Evolutionary conservation across 2,329 filamentous ascomycete genomes (phyloP).

Genomic region (Sarocladium kiliense): DNA sequence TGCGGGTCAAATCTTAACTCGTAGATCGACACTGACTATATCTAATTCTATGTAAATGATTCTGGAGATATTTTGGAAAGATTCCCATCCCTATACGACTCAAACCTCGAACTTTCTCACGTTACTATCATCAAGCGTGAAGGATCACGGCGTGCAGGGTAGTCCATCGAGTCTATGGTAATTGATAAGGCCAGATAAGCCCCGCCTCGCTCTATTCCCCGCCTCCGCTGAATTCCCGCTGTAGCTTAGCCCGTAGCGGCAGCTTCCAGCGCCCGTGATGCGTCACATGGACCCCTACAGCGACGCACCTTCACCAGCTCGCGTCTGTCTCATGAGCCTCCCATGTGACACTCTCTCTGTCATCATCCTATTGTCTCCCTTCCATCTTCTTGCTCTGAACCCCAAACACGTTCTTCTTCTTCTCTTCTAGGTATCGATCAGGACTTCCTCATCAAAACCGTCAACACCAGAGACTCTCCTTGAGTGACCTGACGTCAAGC

Average conservation of each 20-base stretch:
- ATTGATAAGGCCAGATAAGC: conserved; percentile 2
- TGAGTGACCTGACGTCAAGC: background rate
- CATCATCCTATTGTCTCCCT: background rate
- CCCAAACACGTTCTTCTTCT: no score
- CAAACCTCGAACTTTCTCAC: no score
- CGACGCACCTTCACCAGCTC: background rate
- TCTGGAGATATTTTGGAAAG: no score
- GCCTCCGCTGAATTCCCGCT: background rate
- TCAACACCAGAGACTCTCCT: background rate
- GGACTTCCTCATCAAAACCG: no score
- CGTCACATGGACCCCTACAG: conserved; percentile 4
- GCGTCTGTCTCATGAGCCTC: background rate
- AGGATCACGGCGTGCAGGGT: conserved; percentile 17
- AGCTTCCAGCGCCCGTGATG: background rate
- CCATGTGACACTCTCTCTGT: background rate
- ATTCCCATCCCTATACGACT: no score
- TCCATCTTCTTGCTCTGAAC: no score
- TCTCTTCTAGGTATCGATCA: no score
- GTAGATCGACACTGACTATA: no score
- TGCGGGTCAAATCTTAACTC: no score
- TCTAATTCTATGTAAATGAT: no score
- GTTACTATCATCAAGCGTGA: no score
- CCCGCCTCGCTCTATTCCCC: background rate
- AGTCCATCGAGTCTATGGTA: conserved; percentile 13
- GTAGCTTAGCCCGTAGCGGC: background rate